Conservation (phyloP, 345 rosid species). For the Leavenworthia alabamica region DNA sequence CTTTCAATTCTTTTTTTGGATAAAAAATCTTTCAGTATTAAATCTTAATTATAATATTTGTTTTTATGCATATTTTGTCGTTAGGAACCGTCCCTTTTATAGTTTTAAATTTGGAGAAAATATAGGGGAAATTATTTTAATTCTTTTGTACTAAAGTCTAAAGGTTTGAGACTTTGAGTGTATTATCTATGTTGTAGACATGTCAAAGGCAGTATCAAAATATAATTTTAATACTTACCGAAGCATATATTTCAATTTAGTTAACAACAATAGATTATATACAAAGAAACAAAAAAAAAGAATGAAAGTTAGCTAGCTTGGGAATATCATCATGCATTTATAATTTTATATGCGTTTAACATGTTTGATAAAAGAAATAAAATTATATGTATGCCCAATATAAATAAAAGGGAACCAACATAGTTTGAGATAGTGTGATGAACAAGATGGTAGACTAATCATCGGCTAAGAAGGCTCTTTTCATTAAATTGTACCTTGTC, state of each 20-base stretch:
- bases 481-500: neutral
- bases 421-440: too few relatives aligned
- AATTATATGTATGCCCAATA: too few relatives aligned
- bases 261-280: neutral
- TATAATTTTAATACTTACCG: too few relatives aligned
- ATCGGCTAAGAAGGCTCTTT: neutral
- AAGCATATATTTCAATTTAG: neutral
- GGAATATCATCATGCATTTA: too few relatives aligned
- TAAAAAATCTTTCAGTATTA: neutral
- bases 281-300: neutral
- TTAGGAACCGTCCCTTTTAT: too few relatives aligned
- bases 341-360: too few relatives aligned
- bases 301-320: too few relatives aligned
- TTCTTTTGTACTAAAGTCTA: neutral
- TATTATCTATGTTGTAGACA: constrained; percentile 4
- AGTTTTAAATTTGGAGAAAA: too few relatives aligned
- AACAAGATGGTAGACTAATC: neutral
- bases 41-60: neutral
- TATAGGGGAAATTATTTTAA: neutral
- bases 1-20: too few relatives aligned
- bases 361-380: too few relatives aligned
- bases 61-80: constrained; percentile 6
- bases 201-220: neutral
- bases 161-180: neutral
- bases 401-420: too few relatives aligned